These are phyloP conservation scores for Fusarium chuoi DNA, from an alignment of 2,329 filamentous ascomycete genomes.

Conservation along the genomic window DNA sequence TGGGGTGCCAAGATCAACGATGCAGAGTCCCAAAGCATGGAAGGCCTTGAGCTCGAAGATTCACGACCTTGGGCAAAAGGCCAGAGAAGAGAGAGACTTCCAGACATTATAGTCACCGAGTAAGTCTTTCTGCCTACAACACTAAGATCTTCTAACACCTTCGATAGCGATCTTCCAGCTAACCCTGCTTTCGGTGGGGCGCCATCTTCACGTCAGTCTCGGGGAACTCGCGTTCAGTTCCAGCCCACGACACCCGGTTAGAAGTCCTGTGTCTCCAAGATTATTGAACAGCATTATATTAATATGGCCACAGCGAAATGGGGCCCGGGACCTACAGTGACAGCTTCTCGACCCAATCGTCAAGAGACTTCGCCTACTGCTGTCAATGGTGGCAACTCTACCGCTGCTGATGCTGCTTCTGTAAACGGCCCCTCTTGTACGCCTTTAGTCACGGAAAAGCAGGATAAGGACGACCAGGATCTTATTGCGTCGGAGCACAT, in stretches of 20 bases:
- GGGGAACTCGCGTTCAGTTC: background rate
- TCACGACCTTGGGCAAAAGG: slow-evolving; percentile 39
- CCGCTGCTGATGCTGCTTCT: background rate
- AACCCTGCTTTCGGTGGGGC: background rate
- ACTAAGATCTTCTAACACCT: background rate
- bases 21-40: slow-evolving; percentile 35
- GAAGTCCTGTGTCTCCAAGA: slow-evolving; percentile 9
- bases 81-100: background rate
- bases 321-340: background rate
- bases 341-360: background rate
- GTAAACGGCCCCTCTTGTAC: background rate
- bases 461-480: background rate
- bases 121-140: background rate
- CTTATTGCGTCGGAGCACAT: slow-evolving; percentile 9
- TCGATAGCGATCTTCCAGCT: background rate
- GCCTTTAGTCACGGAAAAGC: background rate
- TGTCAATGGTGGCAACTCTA: background rate
- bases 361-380: background rate
- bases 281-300: background rate
- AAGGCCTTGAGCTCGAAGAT: slow-evolving; percentile 31
- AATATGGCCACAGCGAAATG: slow-evolving; percentile 4
- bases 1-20: slow-evolving; percentile 38
- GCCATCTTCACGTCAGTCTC: background rate
- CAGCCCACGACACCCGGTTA: slow-evolving; percentile 23
- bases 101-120: background rate